Evolutionary conservation across 495 filamentous ascomycete genomes (phyloP).

Genomic region (Penicillium riverlandense): DNA sequence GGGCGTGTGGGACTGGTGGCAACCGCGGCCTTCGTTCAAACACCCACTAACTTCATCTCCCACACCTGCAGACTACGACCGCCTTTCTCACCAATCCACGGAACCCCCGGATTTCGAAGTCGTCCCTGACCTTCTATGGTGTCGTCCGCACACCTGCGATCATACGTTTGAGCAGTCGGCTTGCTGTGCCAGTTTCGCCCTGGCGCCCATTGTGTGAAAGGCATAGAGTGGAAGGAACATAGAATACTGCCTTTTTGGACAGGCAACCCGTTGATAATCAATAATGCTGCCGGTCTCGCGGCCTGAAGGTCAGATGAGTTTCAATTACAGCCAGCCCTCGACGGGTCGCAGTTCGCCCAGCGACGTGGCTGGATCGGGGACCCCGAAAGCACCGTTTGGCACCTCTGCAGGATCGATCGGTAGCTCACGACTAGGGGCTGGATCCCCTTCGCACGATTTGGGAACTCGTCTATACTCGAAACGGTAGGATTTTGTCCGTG

Average conservation of each 20-base stretch:
- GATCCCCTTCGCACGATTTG: slow-evolving; percentile 92
- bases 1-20: no score
- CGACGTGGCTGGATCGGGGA: slow-evolving; percentile 62
- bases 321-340: slow-evolving; percentile 66
- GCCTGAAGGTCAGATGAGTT: slow-evolving; percentile 67
- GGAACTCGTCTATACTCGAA: slow-evolving; percentile 79
- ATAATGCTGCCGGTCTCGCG: slow-evolving; percentile 84
- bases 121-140: slow-evolving; percentile 4
- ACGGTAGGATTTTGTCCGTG: slow-evolving; percentile 49
- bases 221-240: slow-evolving; percentile 14
- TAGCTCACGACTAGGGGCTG: slow-evolving; percentile 76
- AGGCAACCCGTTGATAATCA: slow-evolving; percentile 21
- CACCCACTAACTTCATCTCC: no score
- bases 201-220: slow-evolving; percentile 2
- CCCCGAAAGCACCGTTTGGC: slow-evolving; percentile 70
- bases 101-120: background rate
- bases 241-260: slow-evolving; percentile 14
- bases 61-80: no score
- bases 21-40: no score
- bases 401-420: slow-evolving; percentile 63
- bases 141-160: slow-evolving; percentile 1
- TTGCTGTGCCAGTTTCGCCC: slow-evolving; percentile 3
- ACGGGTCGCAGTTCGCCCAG: slow-evolving; percentile 82
- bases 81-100: background rate
- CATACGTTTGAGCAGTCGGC: slow-evolving; percentile 3